A percentile compares a stretch with the other conserved stretches of the same genome.
Conservation (phyloP, 2,329 filamentous ascomycete genomes). For the Helotiales sp. region DNA sequence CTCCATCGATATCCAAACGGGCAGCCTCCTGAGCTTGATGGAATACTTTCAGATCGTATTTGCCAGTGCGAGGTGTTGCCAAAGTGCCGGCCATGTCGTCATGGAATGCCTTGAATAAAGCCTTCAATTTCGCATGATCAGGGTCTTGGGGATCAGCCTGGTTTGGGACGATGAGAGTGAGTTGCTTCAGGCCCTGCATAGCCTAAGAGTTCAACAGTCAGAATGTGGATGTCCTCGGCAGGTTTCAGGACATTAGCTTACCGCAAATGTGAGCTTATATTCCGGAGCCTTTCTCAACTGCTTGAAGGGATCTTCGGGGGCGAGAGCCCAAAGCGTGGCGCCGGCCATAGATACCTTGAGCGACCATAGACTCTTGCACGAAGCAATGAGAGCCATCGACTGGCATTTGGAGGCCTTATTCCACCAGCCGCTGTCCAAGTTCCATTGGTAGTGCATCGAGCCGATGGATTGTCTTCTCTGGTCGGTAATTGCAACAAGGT, state of each 20-base stretch:
- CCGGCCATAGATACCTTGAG: neutral
- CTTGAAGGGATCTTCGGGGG: no score
- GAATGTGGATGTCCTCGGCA: neutral
- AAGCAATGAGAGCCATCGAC: constrained; percentile 4
- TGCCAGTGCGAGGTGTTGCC: neutral
- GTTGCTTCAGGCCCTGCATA: neutral
- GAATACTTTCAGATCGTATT: neutral
- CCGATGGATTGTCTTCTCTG: constrained; percentile 18
- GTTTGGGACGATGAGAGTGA: neutral
- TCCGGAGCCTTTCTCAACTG: no score
- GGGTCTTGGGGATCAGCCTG: no score
- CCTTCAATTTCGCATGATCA: neutral
- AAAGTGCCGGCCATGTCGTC: neutral
- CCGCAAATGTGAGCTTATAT: neutral
- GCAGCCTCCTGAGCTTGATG: neutral
- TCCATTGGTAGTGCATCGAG: neutral
- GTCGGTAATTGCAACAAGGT: constrained; percentile 30
- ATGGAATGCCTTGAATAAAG: neutral
- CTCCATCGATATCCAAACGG: constrained; percentile 28
- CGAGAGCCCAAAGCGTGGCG: no score
- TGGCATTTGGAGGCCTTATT: neutral
- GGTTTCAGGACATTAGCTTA: neutral
- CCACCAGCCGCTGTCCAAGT: neutral
- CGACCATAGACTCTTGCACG: constrained; percentile 10
- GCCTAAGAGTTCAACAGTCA: neutral